Conservation (phyloP, 192 early-diverging fungal species). For the Lobosporangium transversale region DNA sequence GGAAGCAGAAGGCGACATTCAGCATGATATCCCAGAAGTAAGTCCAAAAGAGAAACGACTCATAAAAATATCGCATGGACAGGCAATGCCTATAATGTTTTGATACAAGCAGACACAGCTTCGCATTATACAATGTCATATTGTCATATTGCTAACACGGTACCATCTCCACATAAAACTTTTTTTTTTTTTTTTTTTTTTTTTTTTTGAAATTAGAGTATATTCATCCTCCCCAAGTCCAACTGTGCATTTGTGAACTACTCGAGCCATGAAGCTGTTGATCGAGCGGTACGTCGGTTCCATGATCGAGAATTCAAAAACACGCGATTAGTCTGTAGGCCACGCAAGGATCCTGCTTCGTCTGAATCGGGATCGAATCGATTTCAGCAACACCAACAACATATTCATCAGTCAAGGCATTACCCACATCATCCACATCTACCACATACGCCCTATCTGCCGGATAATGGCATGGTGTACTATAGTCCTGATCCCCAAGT, state of each 20-base stretch:
- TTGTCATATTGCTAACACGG: too few relatives aligned
- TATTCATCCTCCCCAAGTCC: constrained; percentile 57
- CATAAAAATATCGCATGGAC: too few relatives aligned
- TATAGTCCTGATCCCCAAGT: not conserved
- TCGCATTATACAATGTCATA: too few relatives aligned
- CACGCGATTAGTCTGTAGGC: constrained; percentile 57
- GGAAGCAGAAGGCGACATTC: constrained; percentile 44
- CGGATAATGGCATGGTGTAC: constrained; percentile 8
- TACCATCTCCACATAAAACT: too few relatives aligned
- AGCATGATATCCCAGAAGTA: constrained; percentile 42
- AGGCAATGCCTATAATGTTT: too few relatives aligned
- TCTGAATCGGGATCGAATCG: constrained; percentile 4
- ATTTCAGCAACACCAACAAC: not conserved
- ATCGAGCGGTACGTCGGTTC: constrained; percentile 52
- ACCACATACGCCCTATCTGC: not conserved
- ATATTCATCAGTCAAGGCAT: not conserved
- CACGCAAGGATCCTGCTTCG: constrained; percentile 52
- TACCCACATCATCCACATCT: not conserved
- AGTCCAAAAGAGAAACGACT: too few relatives aligned
- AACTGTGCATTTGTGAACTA: constrained; percentile 65
- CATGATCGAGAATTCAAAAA: constrained; percentile 60
- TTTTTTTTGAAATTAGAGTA: too few relatives aligned
- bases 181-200: too few relatives aligned
- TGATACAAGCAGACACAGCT: too few relatives aligned
- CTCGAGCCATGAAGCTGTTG: constrained; percentile 57